Percentiles rank a stretch among this genome's conserved stretches.
Conservation (phyloP, 306 rosid species). For the Inga oerstediana region DNA sequence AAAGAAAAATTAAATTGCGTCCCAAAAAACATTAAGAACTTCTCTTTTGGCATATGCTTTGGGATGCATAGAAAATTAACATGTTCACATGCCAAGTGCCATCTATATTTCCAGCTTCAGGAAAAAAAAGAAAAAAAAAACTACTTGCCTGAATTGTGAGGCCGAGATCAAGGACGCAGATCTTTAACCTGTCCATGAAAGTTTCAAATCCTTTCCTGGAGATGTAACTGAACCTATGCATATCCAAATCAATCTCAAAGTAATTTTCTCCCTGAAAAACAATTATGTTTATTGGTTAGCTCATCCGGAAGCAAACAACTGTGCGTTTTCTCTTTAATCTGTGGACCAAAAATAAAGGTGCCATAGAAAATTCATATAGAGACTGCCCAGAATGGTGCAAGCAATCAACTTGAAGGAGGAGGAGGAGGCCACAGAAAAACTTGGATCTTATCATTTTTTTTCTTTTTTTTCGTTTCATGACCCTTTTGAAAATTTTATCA, state of each 20-base stretch:
- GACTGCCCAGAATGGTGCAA: conserved; percentile 27
- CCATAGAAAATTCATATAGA: conserved; percentile 37
- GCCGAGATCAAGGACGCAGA: conserved; percentile 83
- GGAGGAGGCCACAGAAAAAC: not conserved
- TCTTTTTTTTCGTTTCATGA: not conserved
- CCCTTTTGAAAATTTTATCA: not conserved
- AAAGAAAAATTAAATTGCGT: not conserved
- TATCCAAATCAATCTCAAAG: conserved; percentile 94
- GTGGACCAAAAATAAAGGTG: conserved; percentile 36
- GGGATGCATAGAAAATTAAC: not conserved
- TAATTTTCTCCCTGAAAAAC: conserved; percentile 77
- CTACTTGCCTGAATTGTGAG: conserved; percentile 89
- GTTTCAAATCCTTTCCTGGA: conserved; percentile 97
- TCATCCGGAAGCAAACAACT: conserved; percentile 16
- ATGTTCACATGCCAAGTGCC: not conserved
- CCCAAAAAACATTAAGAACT: not conserved
- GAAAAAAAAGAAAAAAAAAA: not conserved
- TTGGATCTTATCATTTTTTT: not conserved
- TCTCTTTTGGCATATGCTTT: not conserved
- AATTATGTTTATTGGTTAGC: conserved; percentile 5
- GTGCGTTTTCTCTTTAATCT: conserved; percentile 31
- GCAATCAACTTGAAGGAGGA: not conserved
- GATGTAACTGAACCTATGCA: conserved; percentile 97
- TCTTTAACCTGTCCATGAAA: conserved; percentile 79
- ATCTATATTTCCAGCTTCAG: not conserved